Evolutionary conservation across 2,329 filamentous ascomycete species (phyloP).

Genomic region (Colletotrichum shisoi): DNA sequence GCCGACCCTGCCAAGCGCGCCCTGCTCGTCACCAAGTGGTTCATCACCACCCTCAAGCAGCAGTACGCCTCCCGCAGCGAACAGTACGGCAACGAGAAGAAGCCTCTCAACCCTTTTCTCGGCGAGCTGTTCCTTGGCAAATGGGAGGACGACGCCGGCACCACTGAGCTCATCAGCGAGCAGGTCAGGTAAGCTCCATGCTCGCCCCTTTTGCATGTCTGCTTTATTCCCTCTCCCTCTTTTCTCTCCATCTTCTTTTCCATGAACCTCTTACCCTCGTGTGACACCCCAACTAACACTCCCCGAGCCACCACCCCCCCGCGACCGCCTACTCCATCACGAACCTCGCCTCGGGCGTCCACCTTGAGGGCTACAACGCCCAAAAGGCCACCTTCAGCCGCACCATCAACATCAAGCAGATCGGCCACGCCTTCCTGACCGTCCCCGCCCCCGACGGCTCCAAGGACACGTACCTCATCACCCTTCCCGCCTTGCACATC

Average conservation of each 20-base stretch:
- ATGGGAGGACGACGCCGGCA: conserved; percentile 84
- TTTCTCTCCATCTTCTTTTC: not conserved
- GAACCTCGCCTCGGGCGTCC: conserved; percentile 83
- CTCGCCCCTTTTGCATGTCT: too few relatives aligned
- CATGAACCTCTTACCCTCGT: too few relatives aligned
- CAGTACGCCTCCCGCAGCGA: conserved; percentile 80
- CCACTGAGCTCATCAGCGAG: conserved; percentile 87
- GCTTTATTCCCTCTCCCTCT: not conserved
- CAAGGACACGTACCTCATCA: conserved; percentile 83
- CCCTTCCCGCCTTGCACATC: conserved; percentile 88
- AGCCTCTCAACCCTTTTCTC: conserved; percentile 94
- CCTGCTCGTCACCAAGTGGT: conserved; percentile 93
- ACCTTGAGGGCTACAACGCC: conserved; percentile 87
- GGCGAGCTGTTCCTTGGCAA: conserved; percentile 92
- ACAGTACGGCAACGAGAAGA: conserved; percentile 89
- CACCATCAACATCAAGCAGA: conserved; percentile 94
- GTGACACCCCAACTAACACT: too few relatives aligned
- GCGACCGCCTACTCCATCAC: conserved; percentile 93
- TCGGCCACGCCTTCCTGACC: conserved; percentile 85
- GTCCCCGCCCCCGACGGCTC: conserved; percentile 63
- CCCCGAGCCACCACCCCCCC: conserved; percentile 82
- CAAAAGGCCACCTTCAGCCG: conserved; percentile 95
- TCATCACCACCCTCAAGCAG: conserved; percentile 89
- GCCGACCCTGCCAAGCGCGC: conserved; percentile 81
- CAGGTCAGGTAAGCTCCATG: conserved; percentile 74